Conservation (phyloP, 345 rosid species). For the Eucalyptus marginata region DNA sequence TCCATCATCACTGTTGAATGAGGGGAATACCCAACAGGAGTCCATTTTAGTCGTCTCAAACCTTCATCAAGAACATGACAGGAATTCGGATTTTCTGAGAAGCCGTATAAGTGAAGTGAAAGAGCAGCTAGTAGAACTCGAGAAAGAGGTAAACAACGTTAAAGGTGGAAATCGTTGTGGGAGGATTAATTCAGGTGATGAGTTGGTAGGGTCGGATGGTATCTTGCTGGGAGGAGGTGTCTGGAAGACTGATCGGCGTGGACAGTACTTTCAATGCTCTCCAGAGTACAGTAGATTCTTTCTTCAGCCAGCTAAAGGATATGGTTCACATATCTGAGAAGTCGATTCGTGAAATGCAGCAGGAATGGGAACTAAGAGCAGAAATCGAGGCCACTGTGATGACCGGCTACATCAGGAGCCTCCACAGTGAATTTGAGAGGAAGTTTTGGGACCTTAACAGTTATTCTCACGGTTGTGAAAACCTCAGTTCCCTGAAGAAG, state of each 20-base stretch:
- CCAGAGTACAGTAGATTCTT: constrained; percentile 15
- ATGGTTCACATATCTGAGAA: constrained; percentile 11
- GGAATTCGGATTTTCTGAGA: constrained; percentile 12
- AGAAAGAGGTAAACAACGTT: constrained; percentile 33
- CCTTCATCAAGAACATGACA: background rate
- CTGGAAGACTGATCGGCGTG: constrained; percentile 17
- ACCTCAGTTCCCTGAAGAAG: constrained; percentile 8
- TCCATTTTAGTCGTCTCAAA: background rate
- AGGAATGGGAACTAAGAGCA: constrained; percentile 27
- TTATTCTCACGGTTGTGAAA: constrained; percentile 3
- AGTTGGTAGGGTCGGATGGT: constrained; percentile 30
- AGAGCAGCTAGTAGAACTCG: constrained; percentile 47
- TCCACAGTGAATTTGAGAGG: constrained; percentile 46
- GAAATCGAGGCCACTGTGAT: constrained; percentile 41
- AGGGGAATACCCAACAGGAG: background rate
- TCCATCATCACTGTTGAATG: background rate
- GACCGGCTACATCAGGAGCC: constrained; percentile 24
- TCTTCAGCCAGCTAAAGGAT: constrained; percentile 15
- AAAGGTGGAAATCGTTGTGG: constrained; percentile 14
- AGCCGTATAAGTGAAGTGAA: constrained; percentile 20
- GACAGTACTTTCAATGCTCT: constrained; percentile 22
- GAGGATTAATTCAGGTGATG: constrained; percentile 15
- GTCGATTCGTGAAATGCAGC: constrained; percentile 31
- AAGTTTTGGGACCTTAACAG: constrained; percentile 24
- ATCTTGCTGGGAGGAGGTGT: constrained; percentile 12